Evolutionary conservation across 306 rosid species (phyloP).

Genomic region (Lathyrus oleraceus): DNA sequence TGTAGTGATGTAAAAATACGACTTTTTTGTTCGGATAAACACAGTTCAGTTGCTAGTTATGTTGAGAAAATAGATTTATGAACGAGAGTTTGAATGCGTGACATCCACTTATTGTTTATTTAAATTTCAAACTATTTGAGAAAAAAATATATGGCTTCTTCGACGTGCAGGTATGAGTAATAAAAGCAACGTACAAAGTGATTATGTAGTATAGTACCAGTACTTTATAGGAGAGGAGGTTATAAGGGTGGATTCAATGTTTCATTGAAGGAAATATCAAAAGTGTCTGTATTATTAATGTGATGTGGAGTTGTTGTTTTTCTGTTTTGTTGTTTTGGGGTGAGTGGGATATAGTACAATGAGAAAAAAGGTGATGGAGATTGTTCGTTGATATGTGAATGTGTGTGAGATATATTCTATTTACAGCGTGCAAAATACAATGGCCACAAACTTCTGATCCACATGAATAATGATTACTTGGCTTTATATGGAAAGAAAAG

Average conservation of each 20-base stretch:
- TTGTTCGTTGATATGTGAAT: background rate
- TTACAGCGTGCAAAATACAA: background rate
- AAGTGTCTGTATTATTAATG: background rate
- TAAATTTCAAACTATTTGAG: too few species aligned
- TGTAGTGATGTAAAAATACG: too few species aligned
- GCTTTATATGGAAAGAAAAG: background rate
- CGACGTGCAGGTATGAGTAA: background rate
- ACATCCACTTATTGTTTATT: too few species aligned
- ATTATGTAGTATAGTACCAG: background rate
- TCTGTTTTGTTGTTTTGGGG: background rate
- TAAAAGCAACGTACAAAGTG: constrained; percentile 2
- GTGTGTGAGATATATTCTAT: background rate
- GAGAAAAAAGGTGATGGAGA: background rate
- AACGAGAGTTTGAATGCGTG: too few species aligned
- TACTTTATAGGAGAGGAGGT: background rate
- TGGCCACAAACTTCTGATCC: background rate
- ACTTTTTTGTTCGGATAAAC: too few species aligned
- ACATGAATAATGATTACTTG: background rate
- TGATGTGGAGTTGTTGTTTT: background rate
- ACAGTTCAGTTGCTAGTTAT: too few species aligned
- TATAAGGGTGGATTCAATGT: constrained; percentile 4
- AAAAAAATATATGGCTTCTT: too few species aligned
- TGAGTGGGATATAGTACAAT: background rate
- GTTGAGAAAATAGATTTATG: too few species aligned
- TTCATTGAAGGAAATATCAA: background rate